Evolutionary conservation across 306 rosid genomes (phyloP).

Genomic region (Pterocarpus macrocarpus): DNA sequence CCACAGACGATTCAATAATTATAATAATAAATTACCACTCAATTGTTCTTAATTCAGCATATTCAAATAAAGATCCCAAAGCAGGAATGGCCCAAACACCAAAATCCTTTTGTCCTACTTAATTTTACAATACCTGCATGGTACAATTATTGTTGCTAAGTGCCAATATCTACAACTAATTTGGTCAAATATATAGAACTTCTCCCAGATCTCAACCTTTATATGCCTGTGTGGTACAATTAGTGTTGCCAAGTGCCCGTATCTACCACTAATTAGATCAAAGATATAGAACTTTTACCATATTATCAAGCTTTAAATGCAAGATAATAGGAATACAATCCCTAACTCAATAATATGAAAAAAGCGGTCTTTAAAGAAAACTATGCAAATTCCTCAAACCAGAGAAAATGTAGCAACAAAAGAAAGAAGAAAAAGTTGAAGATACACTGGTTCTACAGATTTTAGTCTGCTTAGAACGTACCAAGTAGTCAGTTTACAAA

Average conservation of each 20-base stretch:
- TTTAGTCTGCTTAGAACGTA: background rate
- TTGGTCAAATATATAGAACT: no score
- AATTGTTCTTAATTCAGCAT: slow-evolving; percentile 10
- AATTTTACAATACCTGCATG: background rate
- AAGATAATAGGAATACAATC: slow-evolving; percentile 1
- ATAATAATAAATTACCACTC: background rate
- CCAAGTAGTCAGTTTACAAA: slow-evolving; percentile 4
- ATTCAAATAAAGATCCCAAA: background rate
- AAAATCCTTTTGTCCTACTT: background rate
- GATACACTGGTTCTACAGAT: background rate
- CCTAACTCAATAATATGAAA: background rate
- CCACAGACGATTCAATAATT: background rate
- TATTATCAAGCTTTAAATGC: slow-evolving; percentile 7
- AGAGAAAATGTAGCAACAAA: background rate
- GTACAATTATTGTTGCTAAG: background rate
- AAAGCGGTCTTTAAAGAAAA: slow-evolving; percentile 1
- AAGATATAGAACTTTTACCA: background rate
- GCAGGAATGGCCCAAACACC: background rate
- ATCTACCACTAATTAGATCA: background rate
- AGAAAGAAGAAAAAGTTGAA: background rate
- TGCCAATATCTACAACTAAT: background rate
- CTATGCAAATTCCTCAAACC: background rate
- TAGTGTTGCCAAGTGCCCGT: background rate
- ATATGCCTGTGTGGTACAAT: background rate
- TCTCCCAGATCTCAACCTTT: no score